Evolutionary conservation across 2,329 filamentous ascomycete species (phyloP).

Genomic region (Thielaviopsis ethacetica): DNA sequence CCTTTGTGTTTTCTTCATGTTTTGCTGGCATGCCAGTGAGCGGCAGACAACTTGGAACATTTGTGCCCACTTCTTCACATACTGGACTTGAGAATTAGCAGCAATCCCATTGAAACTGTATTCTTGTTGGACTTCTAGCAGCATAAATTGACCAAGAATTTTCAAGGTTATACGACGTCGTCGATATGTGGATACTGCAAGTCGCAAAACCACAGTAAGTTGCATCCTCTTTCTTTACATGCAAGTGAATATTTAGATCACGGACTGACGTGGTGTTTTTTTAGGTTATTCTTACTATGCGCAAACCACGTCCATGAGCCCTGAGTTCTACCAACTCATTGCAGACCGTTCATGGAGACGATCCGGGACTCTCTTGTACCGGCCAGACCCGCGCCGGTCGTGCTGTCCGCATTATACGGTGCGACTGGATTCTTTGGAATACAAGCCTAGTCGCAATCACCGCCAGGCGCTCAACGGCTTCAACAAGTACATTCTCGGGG

Average conservation of each 20-base stretch:
- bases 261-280: slow-evolving; percentile 14
- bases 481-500: slow-evolving; percentile 53
- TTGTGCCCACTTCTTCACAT: too few relatives aligned
- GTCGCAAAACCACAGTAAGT: slow-evolving; percentile 5
- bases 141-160: too few relatives aligned
- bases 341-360: slow-evolving; percentile 66
- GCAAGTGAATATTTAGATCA: not conserved
- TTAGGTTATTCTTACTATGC: slow-evolving; percentile 61
- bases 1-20: not conserved
- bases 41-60: too few relatives aligned
- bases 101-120: too few relatives aligned
- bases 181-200: slow-evolving; percentile 6
- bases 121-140: too few relatives aligned
- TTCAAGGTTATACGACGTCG: slow-evolving; percentile 2
- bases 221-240: too few relatives aligned
- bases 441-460: slow-evolving; percentile 54
- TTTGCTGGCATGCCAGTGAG: not conserved
- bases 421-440: slow-evolving; percentile 48
- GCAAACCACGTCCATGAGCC: slow-evolving; percentile 40
- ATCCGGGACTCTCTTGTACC: slow-evolving; percentile 55
- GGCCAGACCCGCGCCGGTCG: slow-evolving; percentile 59
- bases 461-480: slow-evolving; percentile 62
- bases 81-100: too few relatives aligned
- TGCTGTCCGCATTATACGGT: slow-evolving; percentile 91
- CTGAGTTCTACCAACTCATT: slow-evolving; percentile 53